Percentiles rank a stretch among this genome's conserved stretches.
Conservation (phyloP, 1,284 basidiomycete genomes). For the Ceratobasidium theobromae region DNA sequence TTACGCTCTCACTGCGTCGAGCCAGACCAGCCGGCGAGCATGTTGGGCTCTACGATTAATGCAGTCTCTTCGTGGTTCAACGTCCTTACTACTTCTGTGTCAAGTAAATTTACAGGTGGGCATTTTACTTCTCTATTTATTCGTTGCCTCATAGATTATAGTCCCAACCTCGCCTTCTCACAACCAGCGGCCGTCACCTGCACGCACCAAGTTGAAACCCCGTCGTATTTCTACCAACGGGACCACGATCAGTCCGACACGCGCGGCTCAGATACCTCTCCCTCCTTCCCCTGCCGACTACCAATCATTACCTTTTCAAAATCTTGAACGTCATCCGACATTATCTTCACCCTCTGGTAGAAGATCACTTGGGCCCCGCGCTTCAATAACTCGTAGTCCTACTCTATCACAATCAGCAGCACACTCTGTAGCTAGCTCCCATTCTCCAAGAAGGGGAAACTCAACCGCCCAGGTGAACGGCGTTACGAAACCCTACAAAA, state of each 20-base stretch:
- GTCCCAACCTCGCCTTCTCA: constrained; percentile 15
- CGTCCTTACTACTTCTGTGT: neutral
- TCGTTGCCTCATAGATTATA: neutral
- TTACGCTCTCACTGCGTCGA: constrained; percentile 4
- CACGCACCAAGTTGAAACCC: constrained; percentile 6
- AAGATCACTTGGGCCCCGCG: neutral
- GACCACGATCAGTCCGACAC: neutral
- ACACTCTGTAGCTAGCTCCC: neutral
- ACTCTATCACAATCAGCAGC: neutral
- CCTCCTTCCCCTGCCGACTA: constrained; percentile 6
- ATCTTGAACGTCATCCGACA: neutral
- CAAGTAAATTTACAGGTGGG: neutral
- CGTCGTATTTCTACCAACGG: neutral
- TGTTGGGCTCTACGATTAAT: neutral
- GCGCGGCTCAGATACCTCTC: constrained; percentile 7
- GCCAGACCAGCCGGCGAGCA: neutral
- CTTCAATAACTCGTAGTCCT: neutral
- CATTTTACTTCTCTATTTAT: neutral
- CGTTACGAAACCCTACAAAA: constrained; percentile 1
- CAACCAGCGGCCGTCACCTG: neutral
- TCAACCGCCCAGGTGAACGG: neutral
- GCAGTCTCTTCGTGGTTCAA: neutral
- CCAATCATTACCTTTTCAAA: neutral
- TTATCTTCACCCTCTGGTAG: neutral
- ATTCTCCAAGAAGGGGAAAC: constrained; percentile 1